phyloP scores from a whole-genome alignment of 768 basidiomycete species.

The Suillus paluster region DNA sequence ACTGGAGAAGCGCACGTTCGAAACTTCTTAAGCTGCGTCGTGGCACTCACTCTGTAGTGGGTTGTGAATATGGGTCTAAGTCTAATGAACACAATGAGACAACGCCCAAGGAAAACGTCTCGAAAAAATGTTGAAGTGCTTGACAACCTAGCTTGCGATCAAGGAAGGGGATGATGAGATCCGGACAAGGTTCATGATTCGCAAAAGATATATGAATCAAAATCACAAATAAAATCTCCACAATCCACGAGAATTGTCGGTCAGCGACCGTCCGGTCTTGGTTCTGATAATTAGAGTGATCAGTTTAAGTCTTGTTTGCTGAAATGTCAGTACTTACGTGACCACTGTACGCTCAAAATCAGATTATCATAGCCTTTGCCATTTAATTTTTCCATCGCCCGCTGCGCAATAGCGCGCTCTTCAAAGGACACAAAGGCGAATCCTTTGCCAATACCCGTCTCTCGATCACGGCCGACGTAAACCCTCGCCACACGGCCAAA shows the following conservation, averaged over 20 bases:
- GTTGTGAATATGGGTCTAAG: too few species aligned
- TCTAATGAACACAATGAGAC: too few species aligned
- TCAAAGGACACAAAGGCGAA: slow-evolving; percentile 99
- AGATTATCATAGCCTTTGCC: slow-evolving; percentile 93
- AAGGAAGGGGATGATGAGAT: neutral
- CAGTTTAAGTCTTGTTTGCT: neutral
- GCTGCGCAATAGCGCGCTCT: slow-evolving; percentile 74
- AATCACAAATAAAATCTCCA: neutral
- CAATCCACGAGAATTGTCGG: neutral
- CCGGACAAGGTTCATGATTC: neutral
- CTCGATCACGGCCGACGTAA: slow-evolving; percentile 92
- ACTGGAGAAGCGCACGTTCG: too few species aligned
- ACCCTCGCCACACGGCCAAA: slow-evolving; percentile 90
- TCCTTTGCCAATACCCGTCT: slow-evolving; percentile 94
- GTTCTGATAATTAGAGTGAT: slow-evolving; percentile 35
- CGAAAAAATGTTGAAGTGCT: too few species aligned
- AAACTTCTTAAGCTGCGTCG: too few species aligned
- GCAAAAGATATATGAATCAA: neutral
- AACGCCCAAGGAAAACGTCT: too few species aligned
- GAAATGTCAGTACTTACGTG: slow-evolving; percentile 47
- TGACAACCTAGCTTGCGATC: neutral
- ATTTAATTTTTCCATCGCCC: slow-evolving; percentile 89
- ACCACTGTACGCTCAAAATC: slow-evolving; percentile 74
- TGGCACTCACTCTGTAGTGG: too few species aligned
- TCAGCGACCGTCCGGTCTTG: slow-evolving; percentile 46